Evolutionary conservation across 768 basidiomycete species (phyloP).

Genomic region (Cystobasidium ongulense): DNA sequence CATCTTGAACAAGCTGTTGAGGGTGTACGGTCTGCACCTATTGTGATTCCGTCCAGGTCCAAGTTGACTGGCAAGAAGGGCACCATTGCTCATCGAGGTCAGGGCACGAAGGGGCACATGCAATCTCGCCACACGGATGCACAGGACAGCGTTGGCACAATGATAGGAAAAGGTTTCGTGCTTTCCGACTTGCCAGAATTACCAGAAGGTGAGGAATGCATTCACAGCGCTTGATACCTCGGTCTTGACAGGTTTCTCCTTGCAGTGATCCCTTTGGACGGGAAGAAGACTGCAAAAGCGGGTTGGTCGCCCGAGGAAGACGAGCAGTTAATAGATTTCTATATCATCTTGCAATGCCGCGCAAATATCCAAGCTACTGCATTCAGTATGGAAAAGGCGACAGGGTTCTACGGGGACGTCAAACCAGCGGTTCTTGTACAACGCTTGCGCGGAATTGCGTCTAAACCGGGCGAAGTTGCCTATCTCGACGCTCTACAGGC

Average conservation of each 20-base stretch:
- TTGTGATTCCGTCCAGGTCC: background rate
- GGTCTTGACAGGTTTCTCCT: slow-evolving; percentile 46
- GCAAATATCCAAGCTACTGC: slow-evolving; percentile 56
- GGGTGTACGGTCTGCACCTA: background rate
- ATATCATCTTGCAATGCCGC: slow-evolving; percentile 70
- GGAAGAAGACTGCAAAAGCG: background rate
- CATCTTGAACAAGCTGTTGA: slow-evolving; percentile 34
- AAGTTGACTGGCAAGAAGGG: background rate
- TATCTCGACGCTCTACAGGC: slow-evolving; percentile 74
- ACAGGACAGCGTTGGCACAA: background rate
- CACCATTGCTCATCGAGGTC: background rate
- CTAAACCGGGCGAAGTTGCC: slow-evolving; percentile 54
- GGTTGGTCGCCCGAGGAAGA: slow-evolving; percentile 79
- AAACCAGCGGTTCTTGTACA: slow-evolving; percentile 16
- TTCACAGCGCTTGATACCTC: too few relatives aligned
- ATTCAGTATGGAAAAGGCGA: background rate
- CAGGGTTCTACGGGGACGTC: background rate
- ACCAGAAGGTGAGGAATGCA: background rate
- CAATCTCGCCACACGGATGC: background rate
- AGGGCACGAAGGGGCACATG: background rate
- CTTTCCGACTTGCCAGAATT: slow-evolving; percentile 18
- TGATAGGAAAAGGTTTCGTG: background rate
- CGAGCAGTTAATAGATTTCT: slow-evolving; percentile 76
- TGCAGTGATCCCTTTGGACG: background rate
- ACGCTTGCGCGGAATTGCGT: background rate